Evolutionary conservation across 306 rosid species (phyloP).

Genomic region (Prunus davidiana): DNA sequence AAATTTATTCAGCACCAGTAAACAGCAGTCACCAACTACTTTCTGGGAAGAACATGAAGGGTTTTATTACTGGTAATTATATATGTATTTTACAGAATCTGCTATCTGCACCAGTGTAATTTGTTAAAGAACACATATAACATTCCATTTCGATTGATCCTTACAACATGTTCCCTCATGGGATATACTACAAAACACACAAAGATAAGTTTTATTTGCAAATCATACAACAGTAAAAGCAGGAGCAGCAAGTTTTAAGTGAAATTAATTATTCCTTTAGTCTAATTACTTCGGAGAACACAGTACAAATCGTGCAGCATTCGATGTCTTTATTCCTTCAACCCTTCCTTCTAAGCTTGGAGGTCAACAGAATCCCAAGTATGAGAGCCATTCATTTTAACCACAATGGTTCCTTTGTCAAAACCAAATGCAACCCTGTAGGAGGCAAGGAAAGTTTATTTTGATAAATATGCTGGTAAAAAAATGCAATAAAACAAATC

Average conservation of each 20-base stretch:
- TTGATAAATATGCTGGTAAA: no score
- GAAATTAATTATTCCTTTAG: not conserved
- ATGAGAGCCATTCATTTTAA: not conserved
- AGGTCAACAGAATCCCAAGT: not conserved
- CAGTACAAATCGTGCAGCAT: not conserved
- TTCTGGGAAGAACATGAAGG: no score
- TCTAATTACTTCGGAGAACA: not conserved
- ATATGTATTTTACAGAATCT: no score
- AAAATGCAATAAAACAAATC: not conserved
- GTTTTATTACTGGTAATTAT: no score
- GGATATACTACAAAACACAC: not conserved
- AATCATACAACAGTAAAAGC: not conserved
- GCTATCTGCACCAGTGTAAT: no score
- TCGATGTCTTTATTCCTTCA: not conserved
- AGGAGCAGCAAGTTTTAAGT: not conserved
- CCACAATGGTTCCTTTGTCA: not conserved
- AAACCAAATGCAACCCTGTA: constrained; percentile 14
- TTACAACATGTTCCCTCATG: not conserved
- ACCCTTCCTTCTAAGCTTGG: constrained; percentile 1
- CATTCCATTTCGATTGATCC: not conserved
- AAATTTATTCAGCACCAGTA: no score
- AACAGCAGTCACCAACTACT: no score
- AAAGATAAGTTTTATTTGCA: not conserved
- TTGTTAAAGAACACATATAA: not conserved
- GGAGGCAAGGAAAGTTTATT: not conserved